Evolutionary conservation across 495 filamentous ascomycete genomes (phyloP).

Genomic region (Oleoguttula mirabilis): DNA sequence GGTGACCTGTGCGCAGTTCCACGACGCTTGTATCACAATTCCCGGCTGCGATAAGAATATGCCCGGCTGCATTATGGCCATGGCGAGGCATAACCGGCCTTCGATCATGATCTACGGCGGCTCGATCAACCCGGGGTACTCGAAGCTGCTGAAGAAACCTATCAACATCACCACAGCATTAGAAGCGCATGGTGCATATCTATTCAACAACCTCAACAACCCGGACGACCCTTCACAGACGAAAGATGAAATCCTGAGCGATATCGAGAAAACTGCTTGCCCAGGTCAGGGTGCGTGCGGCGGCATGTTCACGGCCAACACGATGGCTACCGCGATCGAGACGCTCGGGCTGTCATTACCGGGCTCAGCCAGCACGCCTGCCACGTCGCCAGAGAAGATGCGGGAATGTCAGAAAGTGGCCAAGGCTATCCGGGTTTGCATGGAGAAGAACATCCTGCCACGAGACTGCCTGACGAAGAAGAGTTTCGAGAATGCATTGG

Average conservation of each 20-base stretch:
- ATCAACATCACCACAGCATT: constrained; percentile 90
- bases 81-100: constrained; percentile 84
- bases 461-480: constrained; percentile 72
- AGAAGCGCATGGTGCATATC: constrained; percentile 79
- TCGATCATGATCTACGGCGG: constrained; percentile 81
- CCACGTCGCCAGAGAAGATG: constrained; percentile 76
- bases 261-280: constrained; percentile 76
- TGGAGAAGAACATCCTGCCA: constrained; percentile 80
- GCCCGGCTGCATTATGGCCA: constrained; percentile 77
- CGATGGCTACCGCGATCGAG: constrained; percentile 93
- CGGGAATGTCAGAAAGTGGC: constrained; percentile 83
- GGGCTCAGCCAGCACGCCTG: constrained; percentile 82
- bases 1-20: constrained; percentile 60
- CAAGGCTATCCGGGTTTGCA: constrained; percentile 69
- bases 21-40: constrained; percentile 91
- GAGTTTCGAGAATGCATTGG: constrained; percentile 86
- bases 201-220: constrained; percentile 55
- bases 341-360: constrained; percentile 87
- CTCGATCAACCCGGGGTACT: constrained; percentile 77
- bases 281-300: constrained; percentile 91
- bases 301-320: constrained; percentile 95
- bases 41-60: constrained; percentile 99
- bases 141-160: constrained; percentile 57
- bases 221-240: constrained; percentile 47
- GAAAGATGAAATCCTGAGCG: constrained; percentile 70